phyloP scores from a whole-genome alignment of 208 protist genomes.

The Phytomonas francai region DNA sequence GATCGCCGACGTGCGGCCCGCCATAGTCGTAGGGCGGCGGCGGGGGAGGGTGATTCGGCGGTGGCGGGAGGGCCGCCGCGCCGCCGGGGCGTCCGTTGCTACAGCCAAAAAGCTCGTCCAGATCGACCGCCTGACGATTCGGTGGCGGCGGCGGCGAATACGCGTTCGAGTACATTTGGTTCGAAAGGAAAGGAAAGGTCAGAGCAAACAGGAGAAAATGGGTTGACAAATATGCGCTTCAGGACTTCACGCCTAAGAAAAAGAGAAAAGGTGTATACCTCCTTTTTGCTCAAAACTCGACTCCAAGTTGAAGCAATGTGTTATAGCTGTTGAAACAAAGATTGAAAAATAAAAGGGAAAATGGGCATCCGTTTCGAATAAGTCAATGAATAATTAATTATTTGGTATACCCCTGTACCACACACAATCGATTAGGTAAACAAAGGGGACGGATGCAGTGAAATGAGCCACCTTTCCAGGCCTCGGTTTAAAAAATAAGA shows the following conservation, averaged over 20 bases:
- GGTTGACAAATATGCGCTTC: neutral
- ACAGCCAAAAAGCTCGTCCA: slow-evolving; percentile 70
- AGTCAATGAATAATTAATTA: neutral
- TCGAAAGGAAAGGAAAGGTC: neutral
- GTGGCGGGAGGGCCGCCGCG: neutral
- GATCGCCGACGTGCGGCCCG: neutral
- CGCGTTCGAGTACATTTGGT: slow-evolving; percentile 23
- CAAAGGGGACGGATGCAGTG: neutral
- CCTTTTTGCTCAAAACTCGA: neutral
- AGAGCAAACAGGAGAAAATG: slow-evolving; percentile 13
- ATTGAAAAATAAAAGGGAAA: neutral
- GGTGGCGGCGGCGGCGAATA: neutral
- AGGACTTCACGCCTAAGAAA: neutral
- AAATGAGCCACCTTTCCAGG: slow-evolving; percentile 1
- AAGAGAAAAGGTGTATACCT: neutral
- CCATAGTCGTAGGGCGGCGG: neutral
- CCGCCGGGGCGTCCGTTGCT: slow-evolving; percentile 7
- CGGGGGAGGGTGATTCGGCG: neutral
- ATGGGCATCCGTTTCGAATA: neutral
- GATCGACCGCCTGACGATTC: slow-evolving; percentile 19
- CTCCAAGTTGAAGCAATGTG: neutral
- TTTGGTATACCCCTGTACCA: neutral
- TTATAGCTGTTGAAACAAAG: neutral
- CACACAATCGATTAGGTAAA: neutral
- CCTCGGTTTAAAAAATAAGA: neutral